These are phyloP conservation scores for Phialophora expanda DNA, from an alignment of 2,329 filamentous ascomycete species.

Conservation along the genomic window DNA sequence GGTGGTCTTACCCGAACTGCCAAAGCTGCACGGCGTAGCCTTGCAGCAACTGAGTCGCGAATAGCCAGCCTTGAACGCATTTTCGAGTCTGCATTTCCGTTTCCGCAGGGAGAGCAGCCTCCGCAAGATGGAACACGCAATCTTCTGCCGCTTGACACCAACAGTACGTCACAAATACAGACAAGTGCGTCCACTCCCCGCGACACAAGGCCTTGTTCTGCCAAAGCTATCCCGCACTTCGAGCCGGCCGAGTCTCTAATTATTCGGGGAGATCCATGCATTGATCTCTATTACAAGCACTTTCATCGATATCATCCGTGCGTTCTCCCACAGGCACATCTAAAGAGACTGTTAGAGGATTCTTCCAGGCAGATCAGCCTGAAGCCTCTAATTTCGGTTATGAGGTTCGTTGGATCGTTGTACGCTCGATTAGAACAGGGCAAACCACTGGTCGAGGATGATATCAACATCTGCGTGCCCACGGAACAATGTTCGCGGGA, in stretches of 20 bases:
- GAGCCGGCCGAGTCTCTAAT: constrained; percentile 25
- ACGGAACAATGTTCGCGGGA: constrained; percentile 10
- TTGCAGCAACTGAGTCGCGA: constrained; percentile 31
- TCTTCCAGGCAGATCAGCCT: constrained; percentile 29
- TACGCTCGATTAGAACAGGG: constrained; percentile 14
- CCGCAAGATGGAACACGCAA: not conserved
- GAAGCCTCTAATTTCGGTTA: constrained; percentile 39
- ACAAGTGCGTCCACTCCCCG: not conserved
- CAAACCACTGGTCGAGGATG: constrained; percentile 4
- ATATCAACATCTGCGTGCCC: not conserved
- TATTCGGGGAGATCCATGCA: constrained; percentile 14
- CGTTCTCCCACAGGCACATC: constrained; percentile 38
- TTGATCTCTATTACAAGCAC: constrained; percentile 42
- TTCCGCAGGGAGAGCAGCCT: not conserved
- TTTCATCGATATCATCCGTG: constrained; percentile 45
- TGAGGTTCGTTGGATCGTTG: constrained; percentile 44
- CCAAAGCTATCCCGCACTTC: not conserved
- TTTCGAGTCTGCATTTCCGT: constrained; percentile 5
- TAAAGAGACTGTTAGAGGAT: constrained; percentile 26
- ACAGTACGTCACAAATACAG: constrained; percentile 6
- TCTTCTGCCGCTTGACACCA: not conserved
- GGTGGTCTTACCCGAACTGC: constrained; percentile 42
- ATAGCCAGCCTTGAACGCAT: constrained; percentile 10
- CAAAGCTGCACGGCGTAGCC: constrained; percentile 36
- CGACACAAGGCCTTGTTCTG: not conserved